Evolutionary conservation across 805 yeast genomes (phyloP).

Genomic region (Sporopachydermia quercuum): DNA sequence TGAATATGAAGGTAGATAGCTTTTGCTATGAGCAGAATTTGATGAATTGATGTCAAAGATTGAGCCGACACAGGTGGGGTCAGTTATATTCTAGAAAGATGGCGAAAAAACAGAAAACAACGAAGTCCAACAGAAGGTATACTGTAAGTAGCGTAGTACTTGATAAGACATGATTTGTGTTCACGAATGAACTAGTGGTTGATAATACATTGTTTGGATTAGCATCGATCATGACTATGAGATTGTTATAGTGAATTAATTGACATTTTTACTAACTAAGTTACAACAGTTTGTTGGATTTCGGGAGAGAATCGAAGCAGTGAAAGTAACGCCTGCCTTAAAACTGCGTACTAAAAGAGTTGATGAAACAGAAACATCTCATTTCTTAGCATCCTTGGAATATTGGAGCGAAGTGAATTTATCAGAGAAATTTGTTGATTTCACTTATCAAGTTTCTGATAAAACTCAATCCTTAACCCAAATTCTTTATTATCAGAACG

Average conservation of each 20-base stretch:
- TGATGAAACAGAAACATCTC: slow-evolving; percentile 62
- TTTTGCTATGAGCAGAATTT: too few relatives aligned
- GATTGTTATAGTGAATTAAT: too few relatives aligned
- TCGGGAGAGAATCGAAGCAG: slow-evolving; percentile 67
- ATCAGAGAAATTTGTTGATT: slow-evolving; percentile 53
- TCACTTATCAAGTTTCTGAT: slow-evolving; percentile 39
- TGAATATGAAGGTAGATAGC: too few relatives aligned
- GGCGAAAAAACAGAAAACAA: slow-evolving; percentile 1
- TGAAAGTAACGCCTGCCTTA: slow-evolving; percentile 65
- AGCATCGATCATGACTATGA: too few relatives aligned
- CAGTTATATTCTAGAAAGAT: too few relatives aligned
- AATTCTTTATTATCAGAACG: slow-evolving; percentile 51
- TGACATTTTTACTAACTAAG: neutral
- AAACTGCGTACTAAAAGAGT: slow-evolving; percentile 43
- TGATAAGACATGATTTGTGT: too few relatives aligned
- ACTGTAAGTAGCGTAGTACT: too few relatives aligned
- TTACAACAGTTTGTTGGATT: slow-evolving; percentile 60
- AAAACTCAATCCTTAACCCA: slow-evolving; percentile 64
- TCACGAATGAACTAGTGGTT: too few relatives aligned
- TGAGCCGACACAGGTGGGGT: too few relatives aligned
- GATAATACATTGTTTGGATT: too few relatives aligned
- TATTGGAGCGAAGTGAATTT: slow-evolving; percentile 84
- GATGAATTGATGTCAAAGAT: too few relatives aligned
- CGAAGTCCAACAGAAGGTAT: neutral
- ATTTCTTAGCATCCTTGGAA: slow-evolving; percentile 61